phyloP scores from a whole-genome alignment of 805 yeast species.

The Barnettozyma californica region DNA sequence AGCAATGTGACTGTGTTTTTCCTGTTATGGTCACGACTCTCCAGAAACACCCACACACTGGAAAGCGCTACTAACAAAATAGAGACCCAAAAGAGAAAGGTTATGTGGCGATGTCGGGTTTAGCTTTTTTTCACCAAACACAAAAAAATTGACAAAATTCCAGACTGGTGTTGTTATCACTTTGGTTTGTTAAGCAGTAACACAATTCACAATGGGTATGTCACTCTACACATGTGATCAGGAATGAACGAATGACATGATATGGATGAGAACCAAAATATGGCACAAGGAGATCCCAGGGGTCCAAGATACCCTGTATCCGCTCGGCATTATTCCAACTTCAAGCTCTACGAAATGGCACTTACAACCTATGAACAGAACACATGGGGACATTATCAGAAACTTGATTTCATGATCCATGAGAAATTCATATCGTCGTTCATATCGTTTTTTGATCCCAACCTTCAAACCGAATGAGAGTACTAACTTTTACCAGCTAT shows the following conservation, averaged over 20 bases:
- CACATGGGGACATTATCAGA: not conserved
- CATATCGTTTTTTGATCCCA: not conserved
- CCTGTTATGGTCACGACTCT: not conserved
- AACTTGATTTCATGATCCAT: not conserved
- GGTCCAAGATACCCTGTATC: not conserved
- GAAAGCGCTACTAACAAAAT: not conserved
- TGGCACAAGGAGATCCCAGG: not conserved
- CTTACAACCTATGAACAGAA: not conserved
- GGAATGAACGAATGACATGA: not conserved
- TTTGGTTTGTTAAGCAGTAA: slow-evolving; percentile 6
- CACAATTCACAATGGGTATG: slow-evolving; percentile 40
- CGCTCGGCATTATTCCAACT: not conserved
- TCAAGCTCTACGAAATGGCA: not conserved
- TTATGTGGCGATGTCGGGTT: slow-evolving; percentile 3
- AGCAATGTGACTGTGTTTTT: slow-evolving; percentile 7
- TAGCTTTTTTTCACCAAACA: slow-evolving; percentile 13
- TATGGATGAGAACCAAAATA: not conserved
- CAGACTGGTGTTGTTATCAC: slow-evolving; percentile 1
- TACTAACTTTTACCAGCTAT: slow-evolving; percentile 58
- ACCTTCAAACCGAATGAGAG: not conserved
- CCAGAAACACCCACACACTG: slow-evolving; percentile 4
- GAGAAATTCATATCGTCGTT: not conserved
- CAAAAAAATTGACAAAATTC: slow-evolving; percentile 9
- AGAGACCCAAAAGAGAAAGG: not conserved
- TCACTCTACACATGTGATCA: slow-evolving; percentile 6